A percentile compares a stretch with the other conserved stretches of the same genome.
phyloP scores from a whole-genome alignment of 108 stramenopile species.

The Seminavis robusta region DNA sequence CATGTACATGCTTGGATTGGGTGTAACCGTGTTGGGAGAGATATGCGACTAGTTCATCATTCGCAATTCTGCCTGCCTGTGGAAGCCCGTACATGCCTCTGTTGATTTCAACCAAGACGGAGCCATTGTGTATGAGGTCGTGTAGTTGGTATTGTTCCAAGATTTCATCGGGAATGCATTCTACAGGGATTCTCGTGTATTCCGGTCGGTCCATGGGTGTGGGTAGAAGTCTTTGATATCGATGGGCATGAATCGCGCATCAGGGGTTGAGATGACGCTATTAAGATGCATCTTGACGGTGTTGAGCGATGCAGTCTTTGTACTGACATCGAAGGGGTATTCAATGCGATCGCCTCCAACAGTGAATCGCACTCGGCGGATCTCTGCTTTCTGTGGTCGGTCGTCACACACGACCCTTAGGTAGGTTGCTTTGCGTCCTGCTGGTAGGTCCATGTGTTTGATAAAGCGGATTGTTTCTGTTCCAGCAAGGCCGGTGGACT shows the following conservation, averaged over 20 bases:
- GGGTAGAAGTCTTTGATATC: slow-evolving; percentile 41
- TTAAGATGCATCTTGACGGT: slow-evolving; percentile 29
- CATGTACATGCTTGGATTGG: slow-evolving; percentile 19
- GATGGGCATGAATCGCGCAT: slow-evolving; percentile 14
- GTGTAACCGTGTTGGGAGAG: slow-evolving; percentile 6
- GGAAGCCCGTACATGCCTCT: slow-evolving; percentile 10
- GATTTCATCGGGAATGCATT: neutral
- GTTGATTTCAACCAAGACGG: slow-evolving; percentile 23
- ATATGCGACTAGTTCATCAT: slow-evolving; percentile 6
- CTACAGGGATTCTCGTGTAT: slow-evolving; percentile 34
- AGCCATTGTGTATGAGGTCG: slow-evolving; percentile 7
- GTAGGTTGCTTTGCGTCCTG: slow-evolving; percentile 12
- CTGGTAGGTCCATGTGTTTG: neutral
- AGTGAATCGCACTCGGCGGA: slow-evolving; percentile 17
- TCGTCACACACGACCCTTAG: slow-evolving; percentile 17
- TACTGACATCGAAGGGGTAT: slow-evolving; percentile 11
- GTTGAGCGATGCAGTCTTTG: slow-evolving; percentile 25
- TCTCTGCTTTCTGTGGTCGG: slow-evolving; percentile 30
- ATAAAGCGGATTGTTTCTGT: slow-evolving; percentile 20
- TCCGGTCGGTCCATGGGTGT: slow-evolving; percentile 27
- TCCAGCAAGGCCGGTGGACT: slow-evolving; percentile 9
- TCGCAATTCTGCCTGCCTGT: slow-evolving; percentile 3
- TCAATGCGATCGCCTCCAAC: slow-evolving; percentile 31
- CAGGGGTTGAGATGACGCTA: slow-evolving; percentile 12
- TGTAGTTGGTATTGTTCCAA: slow-evolving; percentile 14